A percentile compares a stretch with the other conserved stretches of the same genome.
Conservation (phyloP, 352 stramenopile genomes). For the Phytophthora pinifolia region DNA sequence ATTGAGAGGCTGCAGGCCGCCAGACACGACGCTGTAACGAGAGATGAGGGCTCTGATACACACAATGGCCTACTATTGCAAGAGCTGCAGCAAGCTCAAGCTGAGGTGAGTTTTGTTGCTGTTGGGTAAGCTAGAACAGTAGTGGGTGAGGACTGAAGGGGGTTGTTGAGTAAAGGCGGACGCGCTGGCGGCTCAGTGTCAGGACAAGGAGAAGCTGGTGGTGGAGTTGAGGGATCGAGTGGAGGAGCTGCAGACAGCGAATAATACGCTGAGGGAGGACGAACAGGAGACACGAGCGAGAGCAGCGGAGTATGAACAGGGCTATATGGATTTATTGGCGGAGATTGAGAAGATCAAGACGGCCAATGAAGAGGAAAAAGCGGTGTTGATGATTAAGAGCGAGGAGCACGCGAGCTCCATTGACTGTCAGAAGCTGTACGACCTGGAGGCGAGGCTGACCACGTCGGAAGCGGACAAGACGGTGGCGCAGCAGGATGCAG, state of each 20-base stretch:
- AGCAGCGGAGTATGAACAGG: slow-evolving; percentile 68
- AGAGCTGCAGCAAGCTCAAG: slow-evolving; percentile 54
- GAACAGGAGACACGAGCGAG: slow-evolving; percentile 39
- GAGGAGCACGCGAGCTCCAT: slow-evolving; percentile 52
- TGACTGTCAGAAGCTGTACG: slow-evolving; percentile 60
- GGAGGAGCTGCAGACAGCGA: slow-evolving; percentile 35
- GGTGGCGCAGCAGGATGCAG: slow-evolving; percentile 58
- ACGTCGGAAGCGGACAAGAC: slow-evolving; percentile 63
- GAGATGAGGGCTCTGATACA: slow-evolving; percentile 12
- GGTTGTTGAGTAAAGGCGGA: slow-evolving; percentile 34
- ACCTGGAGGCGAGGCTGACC: slow-evolving; percentile 55
- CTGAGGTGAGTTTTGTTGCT: slow-evolving; percentile 34
- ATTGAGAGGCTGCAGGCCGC: slow-evolving; percentile 22
- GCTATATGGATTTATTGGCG: slow-evolving; percentile 54
- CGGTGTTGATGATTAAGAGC: slow-evolving; percentile 40
- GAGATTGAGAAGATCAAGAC: slow-evolving; percentile 54
- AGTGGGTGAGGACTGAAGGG: not conserved
- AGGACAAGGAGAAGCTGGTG: slow-evolving; percentile 39
- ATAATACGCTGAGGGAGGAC: slow-evolving; percentile 41
- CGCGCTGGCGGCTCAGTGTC: slow-evolving; percentile 39
- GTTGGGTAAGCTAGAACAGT: not conserved
- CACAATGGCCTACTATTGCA: slow-evolving; percentile 32
- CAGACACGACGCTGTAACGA: slow-evolving; percentile 8
- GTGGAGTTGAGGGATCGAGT: slow-evolving; percentile 27
- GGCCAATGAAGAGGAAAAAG: slow-evolving; percentile 53